Evolutionary conservation across 805 yeast genomes (phyloP).

Genomic region (Yamadazyma insecticola): DNA sequence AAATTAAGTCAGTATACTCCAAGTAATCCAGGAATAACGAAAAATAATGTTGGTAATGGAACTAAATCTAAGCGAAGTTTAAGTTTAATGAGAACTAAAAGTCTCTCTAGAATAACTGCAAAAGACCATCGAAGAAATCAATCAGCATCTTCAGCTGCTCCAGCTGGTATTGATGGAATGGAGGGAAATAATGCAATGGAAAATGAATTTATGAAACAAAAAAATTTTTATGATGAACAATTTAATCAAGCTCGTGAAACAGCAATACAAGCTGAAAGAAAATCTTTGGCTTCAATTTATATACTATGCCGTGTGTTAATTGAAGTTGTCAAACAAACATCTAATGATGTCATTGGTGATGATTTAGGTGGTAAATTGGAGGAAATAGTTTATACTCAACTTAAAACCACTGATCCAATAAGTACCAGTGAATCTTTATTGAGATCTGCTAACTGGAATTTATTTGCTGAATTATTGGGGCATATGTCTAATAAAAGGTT

Average conservation of each 20-base stretch:
- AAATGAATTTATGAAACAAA: conserved; percentile 17
- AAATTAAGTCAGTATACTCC: conserved; percentile 3
- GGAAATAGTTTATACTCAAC: conserved; percentile 88
- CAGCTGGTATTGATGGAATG: conserved; percentile 1
- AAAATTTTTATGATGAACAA: conserved; percentile 26
- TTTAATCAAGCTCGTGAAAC: conserved; percentile 49
- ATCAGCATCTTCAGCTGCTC: conserved; percentile 37
- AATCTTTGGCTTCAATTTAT: conserved; percentile 80
- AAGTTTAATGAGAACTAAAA: conserved; percentile 36
- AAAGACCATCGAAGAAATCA: conserved; percentile 44
- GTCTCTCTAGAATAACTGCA: conserved; percentile 27
- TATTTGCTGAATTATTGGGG: conserved; percentile 85
- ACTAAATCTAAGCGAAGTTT: conserved; percentile 33
- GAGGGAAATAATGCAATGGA: conserved; percentile 7
- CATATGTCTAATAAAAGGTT: conserved; percentile 85
- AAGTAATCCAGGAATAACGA: conserved; percentile 4
- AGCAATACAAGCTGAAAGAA: conserved; percentile 81
- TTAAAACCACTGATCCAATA: conserved; percentile 84
- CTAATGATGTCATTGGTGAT: conserved; percentile 67
- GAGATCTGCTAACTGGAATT: conserved; percentile 89
- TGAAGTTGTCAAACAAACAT: conserved; percentile 86
- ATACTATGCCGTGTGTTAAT: conserved; percentile 87
- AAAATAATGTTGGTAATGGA: conserved; percentile 4
- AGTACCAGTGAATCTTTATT: conserved; percentile 57
- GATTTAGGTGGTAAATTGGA: conserved; percentile 81